Evolutionary conservation across 805 yeast species (phyloP).

Genomic region (Candida rishiriensis): DNA sequence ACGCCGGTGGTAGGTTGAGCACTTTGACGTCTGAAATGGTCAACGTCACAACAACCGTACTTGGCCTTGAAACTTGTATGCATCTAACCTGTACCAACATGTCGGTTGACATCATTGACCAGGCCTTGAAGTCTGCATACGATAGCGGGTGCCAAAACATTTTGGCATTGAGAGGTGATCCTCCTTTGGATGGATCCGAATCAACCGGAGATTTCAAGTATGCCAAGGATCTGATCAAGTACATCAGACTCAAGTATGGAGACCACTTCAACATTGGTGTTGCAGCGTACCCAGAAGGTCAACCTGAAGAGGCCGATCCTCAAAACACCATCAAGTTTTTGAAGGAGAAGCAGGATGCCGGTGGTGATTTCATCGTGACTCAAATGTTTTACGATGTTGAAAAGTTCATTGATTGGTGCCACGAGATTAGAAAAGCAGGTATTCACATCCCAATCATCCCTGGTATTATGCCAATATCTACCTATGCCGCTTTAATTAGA

Average conservation of each 20-base stretch:
- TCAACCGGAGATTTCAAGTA: conserved; percentile 81
- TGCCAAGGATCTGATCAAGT: conserved; percentile 79
- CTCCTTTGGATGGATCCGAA: conserved; percentile 72
- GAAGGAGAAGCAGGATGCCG: conserved; percentile 88
- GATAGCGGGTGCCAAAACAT: conserved; percentile 93
- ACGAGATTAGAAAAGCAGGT: conserved; percentile 62
- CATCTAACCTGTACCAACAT: conserved; percentile 96
- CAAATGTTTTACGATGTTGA: conserved; percentile 97
- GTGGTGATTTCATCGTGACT: conserved; percentile 90
- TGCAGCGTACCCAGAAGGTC: conserved; percentile 97
- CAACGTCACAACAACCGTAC: conserved; percentile 79
- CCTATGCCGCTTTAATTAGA: conserved; percentile 87
- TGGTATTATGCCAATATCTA: conserved; percentile 98
- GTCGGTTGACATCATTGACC: conserved; percentile 75
- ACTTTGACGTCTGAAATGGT: conserved; percentile 88
- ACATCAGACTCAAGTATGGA: conserved; percentile 76
- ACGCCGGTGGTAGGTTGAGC: conserved; percentile 90
- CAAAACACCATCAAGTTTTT: conserved; percentile 53
- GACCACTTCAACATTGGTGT: conserved; percentile 92
- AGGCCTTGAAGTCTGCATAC: conserved; percentile 80
- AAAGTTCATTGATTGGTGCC: conserved; percentile 78
- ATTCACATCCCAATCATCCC: conserved; percentile 87
- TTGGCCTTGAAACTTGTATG: conserved; percentile 96
- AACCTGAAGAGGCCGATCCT: conserved; percentile 73
- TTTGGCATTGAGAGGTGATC: conserved; percentile 92